phyloP scores from a whole-genome alignment of 1,139 yeast species.

The Nakaseomyces nivariensis region DNA sequence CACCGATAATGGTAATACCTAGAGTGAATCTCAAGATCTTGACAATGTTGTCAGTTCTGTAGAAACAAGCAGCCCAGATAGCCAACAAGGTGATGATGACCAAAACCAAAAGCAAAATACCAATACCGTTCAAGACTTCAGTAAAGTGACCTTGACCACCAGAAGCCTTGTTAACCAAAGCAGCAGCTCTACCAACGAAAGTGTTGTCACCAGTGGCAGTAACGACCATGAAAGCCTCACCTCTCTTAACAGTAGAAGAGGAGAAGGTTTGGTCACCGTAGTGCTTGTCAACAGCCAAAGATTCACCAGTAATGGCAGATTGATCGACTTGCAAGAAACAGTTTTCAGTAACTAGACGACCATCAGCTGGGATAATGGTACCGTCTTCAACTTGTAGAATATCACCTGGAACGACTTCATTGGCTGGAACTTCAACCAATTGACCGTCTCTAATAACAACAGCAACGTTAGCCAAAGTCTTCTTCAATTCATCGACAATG shows the following conservation, averaged over 20 bases:
- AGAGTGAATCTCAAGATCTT: conserved; percentile 87
- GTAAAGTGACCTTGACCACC: conserved; percentile 95
- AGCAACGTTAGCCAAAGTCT: conserved; percentile 86
- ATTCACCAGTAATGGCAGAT: conserved; percentile 98
- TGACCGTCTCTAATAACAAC: conserved; percentile 78
- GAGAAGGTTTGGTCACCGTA: conserved; percentile 85
- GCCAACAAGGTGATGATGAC: conserved; percentile 80
- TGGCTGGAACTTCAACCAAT: conserved; percentile 61
- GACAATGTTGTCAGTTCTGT: conserved; percentile 84
- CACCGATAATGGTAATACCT: conserved; percentile 98
- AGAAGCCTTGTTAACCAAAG: conserved; percentile 90
- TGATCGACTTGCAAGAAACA: conserved; percentile 90
- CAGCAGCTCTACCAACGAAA: conserved; percentile 94
- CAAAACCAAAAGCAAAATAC: conserved; percentile 82
- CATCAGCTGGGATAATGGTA: conserved; percentile 92
- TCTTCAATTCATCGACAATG: conserved; percentile 88
- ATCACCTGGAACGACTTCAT: conserved; percentile 90
- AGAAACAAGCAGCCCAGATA: conserved; percentile 93
- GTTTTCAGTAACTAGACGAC: conserved; percentile 83
- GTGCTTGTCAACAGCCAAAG: conserved; percentile 90
- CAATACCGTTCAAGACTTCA: conserved; percentile 95
- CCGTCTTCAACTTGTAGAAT: conserved; percentile 89
- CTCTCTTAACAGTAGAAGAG: conserved; percentile 92
- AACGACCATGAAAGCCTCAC: conserved; percentile 93
- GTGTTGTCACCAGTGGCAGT: conserved; percentile 93